Conservation (phyloP, 345 rosid genomes). For the Populus alba region DNA sequence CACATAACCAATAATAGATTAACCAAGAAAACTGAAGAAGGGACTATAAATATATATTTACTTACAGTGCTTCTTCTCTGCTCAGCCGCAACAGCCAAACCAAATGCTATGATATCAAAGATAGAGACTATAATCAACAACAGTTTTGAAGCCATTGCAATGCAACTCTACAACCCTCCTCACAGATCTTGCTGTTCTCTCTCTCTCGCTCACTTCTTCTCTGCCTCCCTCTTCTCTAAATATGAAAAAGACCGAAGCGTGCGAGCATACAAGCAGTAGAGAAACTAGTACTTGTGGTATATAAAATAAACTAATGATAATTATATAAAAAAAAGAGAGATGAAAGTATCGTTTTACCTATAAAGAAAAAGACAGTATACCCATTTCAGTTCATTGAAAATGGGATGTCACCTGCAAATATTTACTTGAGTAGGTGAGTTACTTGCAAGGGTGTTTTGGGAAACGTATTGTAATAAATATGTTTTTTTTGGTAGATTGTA, state of each 20-base stretch:
- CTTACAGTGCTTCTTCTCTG: slow-evolving; percentile 94
- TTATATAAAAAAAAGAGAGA: not conserved
- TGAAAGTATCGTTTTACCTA: slow-evolving; percentile 12
- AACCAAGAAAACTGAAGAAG: not conserved
- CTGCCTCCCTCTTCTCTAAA: slow-evolving; percentile 23
- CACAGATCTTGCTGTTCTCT: slow-evolving; percentile 19
- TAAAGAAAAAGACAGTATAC: slow-evolving; percentile 41
- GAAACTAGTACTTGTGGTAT: not conserved
- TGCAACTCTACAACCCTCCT: slow-evolving; percentile 16
- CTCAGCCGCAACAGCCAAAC: slow-evolving; percentile 93
- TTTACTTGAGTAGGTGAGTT: not conserved
- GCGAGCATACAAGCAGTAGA: slow-evolving; percentile 4
- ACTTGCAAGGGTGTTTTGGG: slow-evolving; percentile 6
- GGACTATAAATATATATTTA: not conserved
- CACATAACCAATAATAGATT: not conserved
- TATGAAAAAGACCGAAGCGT: slow-evolving; percentile 9
- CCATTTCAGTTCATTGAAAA: slow-evolving; percentile 24
- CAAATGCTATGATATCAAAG: slow-evolving; percentile 83
- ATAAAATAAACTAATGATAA: not conserved
- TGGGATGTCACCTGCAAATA: slow-evolving; percentile 28
- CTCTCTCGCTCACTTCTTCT: slow-evolving; percentile 1
- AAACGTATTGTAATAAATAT: not conserved
- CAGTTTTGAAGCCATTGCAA: slow-evolving; percentile 77
- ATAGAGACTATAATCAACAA: slow-evolving; percentile 60
- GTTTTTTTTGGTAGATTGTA: not conserved